Conservation (phyloP, 2,329 filamentous ascomycete species). For the Fusarium papillatum region DNA sequence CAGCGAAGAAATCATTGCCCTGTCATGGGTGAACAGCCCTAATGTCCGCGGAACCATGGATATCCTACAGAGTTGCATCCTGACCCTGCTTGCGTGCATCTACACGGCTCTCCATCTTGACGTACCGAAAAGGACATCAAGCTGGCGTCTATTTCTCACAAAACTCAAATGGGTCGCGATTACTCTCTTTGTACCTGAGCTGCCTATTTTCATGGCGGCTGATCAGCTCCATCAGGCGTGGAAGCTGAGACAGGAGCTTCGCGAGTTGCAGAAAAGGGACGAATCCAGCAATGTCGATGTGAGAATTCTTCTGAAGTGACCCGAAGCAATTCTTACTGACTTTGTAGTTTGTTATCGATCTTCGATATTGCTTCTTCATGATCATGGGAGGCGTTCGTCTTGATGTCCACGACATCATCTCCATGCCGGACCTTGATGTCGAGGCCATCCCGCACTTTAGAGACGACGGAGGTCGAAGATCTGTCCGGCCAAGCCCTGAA, state of each 20-base stretch:
- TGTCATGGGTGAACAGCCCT: background rate
- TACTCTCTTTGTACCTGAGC: conserved; percentile 48
- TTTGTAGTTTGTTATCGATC: conserved; percentile 17
- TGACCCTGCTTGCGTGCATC: conserved; percentile 51
- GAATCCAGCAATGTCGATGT: background rate
- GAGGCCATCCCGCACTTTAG: conserved; percentile 1
- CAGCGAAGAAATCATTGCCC: background rate
- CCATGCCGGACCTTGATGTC: conserved; percentile 9
- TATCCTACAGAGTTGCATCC: conserved; percentile 51
- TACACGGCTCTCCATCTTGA: conserved; percentile 55
- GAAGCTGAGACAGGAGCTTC: conserved; percentile 11
- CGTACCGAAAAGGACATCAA: conserved; percentile 39
- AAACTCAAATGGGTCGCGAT: conserved; percentile 48
- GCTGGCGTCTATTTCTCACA: conserved; percentile 11
- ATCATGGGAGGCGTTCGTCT: conserved; percentile 47
- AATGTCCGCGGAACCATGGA: background rate
- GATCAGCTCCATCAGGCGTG: conserved; percentile 26
- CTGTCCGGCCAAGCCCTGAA: conserved; percentile 8
- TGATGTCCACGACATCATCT: conserved; percentile 12
- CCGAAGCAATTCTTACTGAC: background rate
- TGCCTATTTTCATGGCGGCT: conserved; percentile 45
- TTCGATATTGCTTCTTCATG: conserved; percentile 46
- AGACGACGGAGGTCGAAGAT: conserved; percentile 2
- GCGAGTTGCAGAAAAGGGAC: background rate
- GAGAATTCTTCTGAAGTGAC: background rate